Evolutionary conservation across 148 eudicot species (phyloP), one percentile per base, ranked within the genome.

Genomic region (Talinum fruticosum): DNA sequence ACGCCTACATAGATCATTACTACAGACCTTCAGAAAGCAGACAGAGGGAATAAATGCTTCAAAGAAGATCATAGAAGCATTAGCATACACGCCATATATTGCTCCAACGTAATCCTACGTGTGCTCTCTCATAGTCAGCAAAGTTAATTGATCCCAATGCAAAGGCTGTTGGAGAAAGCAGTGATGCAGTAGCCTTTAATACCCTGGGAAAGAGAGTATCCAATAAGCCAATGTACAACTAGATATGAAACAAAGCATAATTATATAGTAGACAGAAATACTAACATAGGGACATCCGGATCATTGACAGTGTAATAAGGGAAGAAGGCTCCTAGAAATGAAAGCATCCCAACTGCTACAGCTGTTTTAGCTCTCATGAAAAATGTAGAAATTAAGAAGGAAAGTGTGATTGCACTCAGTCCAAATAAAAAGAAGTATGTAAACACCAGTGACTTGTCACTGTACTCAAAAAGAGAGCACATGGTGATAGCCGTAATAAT

Each of bases 81-180:
- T 7, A 76, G 69, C 82, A 71, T 83, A 93, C 99, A 88, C 92
- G 89, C 99, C 99, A 96, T 26, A 93, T 90, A 86, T 96, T 96
- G 86, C 92, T 93, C 99, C 99, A 96, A 6, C 99, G 93, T 71
- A 96, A 91, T 79, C 98, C 99, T 85, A 96, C 98, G 86, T 96
- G 99, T 75, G 93, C 99, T 66, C 98, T 89, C 82, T 96, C 99
- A 80, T 96, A 96, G 81, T 96, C 99, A 75, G 99, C 99, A 86
- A 96, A 93, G 84, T 96, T 96, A 82, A 96, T 80, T 10, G 98
- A 90, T 33, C 99, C 99, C 80, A 96, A 80, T 29, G 99, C 99
- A 87, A 96, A 96, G 79, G 99, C 99, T 18, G 99, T 96, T 44
- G 99, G 99, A 73, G 98, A 93, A 82, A 96, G 97, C 87, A 96